These are phyloP conservation scores for Linum tenue DNA, from an alignment of 345 rosid genomes.

Conservation along the genomic window DNA sequence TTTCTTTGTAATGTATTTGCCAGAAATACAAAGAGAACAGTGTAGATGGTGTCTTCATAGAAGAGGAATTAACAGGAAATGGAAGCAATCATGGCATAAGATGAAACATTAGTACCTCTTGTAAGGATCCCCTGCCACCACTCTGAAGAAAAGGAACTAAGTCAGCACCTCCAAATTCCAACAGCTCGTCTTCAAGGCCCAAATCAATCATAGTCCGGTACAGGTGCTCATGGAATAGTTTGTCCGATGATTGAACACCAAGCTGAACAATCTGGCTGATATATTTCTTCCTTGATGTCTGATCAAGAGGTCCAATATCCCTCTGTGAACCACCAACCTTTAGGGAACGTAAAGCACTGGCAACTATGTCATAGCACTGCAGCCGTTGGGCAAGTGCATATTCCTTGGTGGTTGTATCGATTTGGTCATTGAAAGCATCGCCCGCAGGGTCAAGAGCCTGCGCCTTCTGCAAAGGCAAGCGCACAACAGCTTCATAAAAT, in stretches of 20 bases:
- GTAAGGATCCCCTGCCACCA: slow-evolving; percentile 55
- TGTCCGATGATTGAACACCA: slow-evolving; percentile 86
- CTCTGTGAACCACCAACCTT: slow-evolving; percentile 41
- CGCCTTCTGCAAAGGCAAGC: slow-evolving; percentile 88
- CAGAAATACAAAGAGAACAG: too few species aligned
- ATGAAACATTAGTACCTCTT: slow-evolving; percentile 41
- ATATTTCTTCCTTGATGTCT: slow-evolving; percentile 60
- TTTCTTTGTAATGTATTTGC: too few species aligned
- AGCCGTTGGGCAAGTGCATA: slow-evolving; percentile 72
- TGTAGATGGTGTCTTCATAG: background rate
- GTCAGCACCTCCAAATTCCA: slow-evolving; percentile 97
- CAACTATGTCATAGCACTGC: slow-evolving; percentile 83
- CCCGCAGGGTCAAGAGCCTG: slow-evolving; percentile 85
- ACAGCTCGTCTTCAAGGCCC: slow-evolving; percentile 84
- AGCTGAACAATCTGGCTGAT: slow-evolving; percentile 93
- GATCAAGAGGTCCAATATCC: slow-evolving; percentile 60
- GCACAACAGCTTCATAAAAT: slow-evolving; percentile 96
- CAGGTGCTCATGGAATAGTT: slow-evolving; percentile 74
- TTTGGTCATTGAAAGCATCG: slow-evolving; percentile 89
- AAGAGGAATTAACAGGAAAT: background rate
- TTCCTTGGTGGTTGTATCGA: slow-evolving; percentile 60
- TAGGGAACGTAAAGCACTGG: slow-evolving; percentile 63
- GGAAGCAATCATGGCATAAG: slow-evolving; percentile 2
- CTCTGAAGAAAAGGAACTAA: slow-evolving; percentile 89
- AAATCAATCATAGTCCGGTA: slow-evolving; percentile 73